Evolutionary conservation across 306 rosid genomes (phyloP), one percentile per base, ranked within the genome.

Genomic region (Cyclanthera cordifolia): DNA sequence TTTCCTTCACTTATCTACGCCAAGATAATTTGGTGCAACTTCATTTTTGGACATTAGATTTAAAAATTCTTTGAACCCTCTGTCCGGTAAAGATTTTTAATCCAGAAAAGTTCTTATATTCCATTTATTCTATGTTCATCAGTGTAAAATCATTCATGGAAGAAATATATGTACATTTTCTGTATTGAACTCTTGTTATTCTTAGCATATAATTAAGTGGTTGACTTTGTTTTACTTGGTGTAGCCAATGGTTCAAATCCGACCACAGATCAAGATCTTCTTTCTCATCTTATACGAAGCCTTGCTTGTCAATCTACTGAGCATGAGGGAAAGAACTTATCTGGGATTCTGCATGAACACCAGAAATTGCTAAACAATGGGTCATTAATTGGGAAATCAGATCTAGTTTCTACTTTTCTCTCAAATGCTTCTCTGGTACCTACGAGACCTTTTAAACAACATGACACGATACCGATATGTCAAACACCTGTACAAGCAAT

Each of bases 171-270:
- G 68, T 9, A 10, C 49, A 63, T 63, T 41, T 41, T 21, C 52
- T 41, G 52, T 41, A 34, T 63, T 63, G 53, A 65, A 24, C 15
- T 65, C 70, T 65, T 65, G 53, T 65, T 45, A 39, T 15, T 37
- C 53, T 46, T 24, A 6, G 39, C 37, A 24, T 45, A 66, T 66
- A 45, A 24, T 24, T 66, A 1, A 20, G 50, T 70, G 73, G 53
- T 70, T 70, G 73, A 70, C 8, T 72, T 70, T 79, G 55, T 78
- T 39, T 80, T 71, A 34, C 45, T 47, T 71, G 72, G 69, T 80
- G 84, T 88, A 90, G 97, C 90, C 73, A 84, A 77, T 78, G 81
- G 82, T 75, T 83, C 90, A 65, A 85, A 86, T 74, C 90, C 86
- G 75, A 77, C 83, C 17, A 82, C 90, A 8, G 91, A 91, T 60